Evolutionary conservation across 176 grass and related monocot species (phyloP).

Genomic region (Eleusine coracana): DNA sequence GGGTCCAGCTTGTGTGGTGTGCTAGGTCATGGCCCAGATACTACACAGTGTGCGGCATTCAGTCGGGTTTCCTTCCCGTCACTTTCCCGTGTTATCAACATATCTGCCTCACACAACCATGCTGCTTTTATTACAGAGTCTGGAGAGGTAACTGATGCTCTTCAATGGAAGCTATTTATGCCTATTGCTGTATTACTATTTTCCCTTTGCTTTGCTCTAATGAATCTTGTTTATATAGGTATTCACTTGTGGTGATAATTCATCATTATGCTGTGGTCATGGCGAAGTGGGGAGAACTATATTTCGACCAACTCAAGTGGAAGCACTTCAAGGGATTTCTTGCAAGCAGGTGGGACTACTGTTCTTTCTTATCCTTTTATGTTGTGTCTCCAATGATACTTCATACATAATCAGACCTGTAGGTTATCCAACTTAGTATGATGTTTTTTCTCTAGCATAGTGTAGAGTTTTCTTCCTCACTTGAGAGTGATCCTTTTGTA

Average conservation of each 20-base stretch:
- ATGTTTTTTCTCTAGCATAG: not conserved
- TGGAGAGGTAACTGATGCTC: conserved; percentile 76
- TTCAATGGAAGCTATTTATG: conserved; percentile 13
- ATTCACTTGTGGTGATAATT: conserved; percentile 98
- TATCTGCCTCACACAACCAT: conserved; percentile 94
- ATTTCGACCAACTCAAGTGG: conserved; percentile 86
- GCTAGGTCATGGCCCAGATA: conserved; percentile 96
- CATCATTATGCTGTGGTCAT: conserved; percentile 95
- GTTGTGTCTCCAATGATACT: not conserved
- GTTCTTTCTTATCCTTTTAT: conserved; percentile 24
- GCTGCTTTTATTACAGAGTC: conserved; percentile 88
- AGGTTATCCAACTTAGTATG: not conserved
- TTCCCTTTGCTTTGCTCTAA: not conserved
- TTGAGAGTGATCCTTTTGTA: not conserved
- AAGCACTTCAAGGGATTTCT: conserved; percentile 65
- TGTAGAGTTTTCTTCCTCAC: not conserved
- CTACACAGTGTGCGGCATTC: conserved; percentile 83
- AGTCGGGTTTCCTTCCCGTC: conserved; percentile 84
- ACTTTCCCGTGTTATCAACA: conserved; percentile 74
- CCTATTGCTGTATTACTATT: not conserved
- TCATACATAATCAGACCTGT: not conserved
- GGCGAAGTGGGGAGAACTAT: conserved; percentile 82
- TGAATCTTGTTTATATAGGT: conserved; percentile 54
- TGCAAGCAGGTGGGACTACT: conserved; percentile 79
- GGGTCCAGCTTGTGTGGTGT: conserved; percentile 98